Evolutionary conservation across 495 filamentous ascomycete genomes (phyloP), one percentile per base, ranked within the genome.

Genomic region (Rhizodiscina lignyota): DNA sequence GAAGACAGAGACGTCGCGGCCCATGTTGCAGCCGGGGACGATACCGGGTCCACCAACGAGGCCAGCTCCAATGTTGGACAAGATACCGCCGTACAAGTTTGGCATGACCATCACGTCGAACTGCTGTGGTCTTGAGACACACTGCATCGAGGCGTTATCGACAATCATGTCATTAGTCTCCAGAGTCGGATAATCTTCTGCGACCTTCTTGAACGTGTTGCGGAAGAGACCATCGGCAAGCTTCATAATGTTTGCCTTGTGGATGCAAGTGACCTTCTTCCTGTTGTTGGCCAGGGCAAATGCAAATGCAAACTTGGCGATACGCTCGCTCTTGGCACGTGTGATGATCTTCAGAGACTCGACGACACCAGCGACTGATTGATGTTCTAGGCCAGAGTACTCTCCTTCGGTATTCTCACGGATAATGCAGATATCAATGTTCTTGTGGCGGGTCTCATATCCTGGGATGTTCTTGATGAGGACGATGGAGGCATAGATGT

Each of bases 231-330:
- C 89, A 51, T 96, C 89, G 60, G 86, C 87, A 34, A 97, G 68
- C 70, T 97, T 96, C 89, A 97, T 97, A 66, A 97, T 97, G 67
- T 96, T 97, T 53, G 89, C 91, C 68, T 97, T 97, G 72, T 97
- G 91, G 50, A 97, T 94, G 61, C 85, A 94, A 43, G 86, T 96
- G 19, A 96, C 83, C 74, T 94, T 96, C 68, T 89, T 83, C 51
- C 91, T 71, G 74, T 92, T 84, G 67, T 96, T 97, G 50, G 91
- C 89, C 30, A 94, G 77, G 12, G 89, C 89, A 55, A 96, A 97
- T 60, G 78, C 76, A 62, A 96, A 94, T 32, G 91, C 89, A 50
- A 97, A 97, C 59, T 94, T 94, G 58, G 85, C 82, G 50, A 97
- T 96, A 40, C 89, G 82, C 71, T 97, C 89, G 27, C 84, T 93